Conservation (phyloP, 2,329 filamentous ascomycete species). For the Colletotrichum limetticola region DNA sequence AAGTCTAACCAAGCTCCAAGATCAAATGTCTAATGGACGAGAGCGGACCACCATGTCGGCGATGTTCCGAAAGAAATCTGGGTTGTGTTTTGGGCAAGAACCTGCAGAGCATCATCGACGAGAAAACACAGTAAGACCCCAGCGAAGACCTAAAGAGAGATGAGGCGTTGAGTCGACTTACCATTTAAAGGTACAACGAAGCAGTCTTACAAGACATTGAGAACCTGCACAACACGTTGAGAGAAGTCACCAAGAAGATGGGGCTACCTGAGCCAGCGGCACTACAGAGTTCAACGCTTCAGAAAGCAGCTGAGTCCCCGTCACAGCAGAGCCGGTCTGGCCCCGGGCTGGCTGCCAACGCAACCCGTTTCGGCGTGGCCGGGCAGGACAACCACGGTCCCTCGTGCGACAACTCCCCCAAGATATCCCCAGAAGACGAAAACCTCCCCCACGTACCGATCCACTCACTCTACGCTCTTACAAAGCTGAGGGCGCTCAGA, state of each 20-base stretch:
- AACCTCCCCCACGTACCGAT: slow-evolving; percentile 51
- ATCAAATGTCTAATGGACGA: slow-evolving; percentile 56
- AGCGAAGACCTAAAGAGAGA: neutral
- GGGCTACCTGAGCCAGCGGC: slow-evolving; percentile 23
- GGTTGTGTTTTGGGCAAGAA: slow-evolving; percentile 53
- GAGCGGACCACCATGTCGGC: slow-evolving; percentile 49
- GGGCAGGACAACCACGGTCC: slow-evolving; percentile 34
- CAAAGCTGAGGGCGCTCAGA: slow-evolving; percentile 48
- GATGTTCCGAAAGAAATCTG: slow-evolving; percentile 49
- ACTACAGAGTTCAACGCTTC: slow-evolving; percentile 14
- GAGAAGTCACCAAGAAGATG: slow-evolving; percentile 26
- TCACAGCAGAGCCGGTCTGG: neutral
- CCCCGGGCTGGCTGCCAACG: neutral
- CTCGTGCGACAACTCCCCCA: slow-evolving; percentile 39
- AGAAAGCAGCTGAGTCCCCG: slow-evolving; percentile 20
- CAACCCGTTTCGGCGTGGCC: slow-evolving; percentile 6
- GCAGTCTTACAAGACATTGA: slow-evolving; percentile 35
- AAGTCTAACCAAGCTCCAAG: slow-evolving; percentile 35
- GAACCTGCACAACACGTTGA: slow-evolving; percentile 26
- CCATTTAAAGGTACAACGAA: slow-evolving; percentile 13
- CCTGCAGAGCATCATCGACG: slow-evolving; percentile 53
- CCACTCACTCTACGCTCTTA: slow-evolving; percentile 51
- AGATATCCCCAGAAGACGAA: slow-evolving; percentile 43
- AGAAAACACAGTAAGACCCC: slow-evolving; percentile 49
- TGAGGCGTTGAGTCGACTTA: slow-evolving; percentile 12